Evolutionary conservation across 2,329 filamentous ascomycete genomes (phyloP), one percentile per base, ranked within the genome.

Genomic region (Coleophoma crateriformis): DNA sequence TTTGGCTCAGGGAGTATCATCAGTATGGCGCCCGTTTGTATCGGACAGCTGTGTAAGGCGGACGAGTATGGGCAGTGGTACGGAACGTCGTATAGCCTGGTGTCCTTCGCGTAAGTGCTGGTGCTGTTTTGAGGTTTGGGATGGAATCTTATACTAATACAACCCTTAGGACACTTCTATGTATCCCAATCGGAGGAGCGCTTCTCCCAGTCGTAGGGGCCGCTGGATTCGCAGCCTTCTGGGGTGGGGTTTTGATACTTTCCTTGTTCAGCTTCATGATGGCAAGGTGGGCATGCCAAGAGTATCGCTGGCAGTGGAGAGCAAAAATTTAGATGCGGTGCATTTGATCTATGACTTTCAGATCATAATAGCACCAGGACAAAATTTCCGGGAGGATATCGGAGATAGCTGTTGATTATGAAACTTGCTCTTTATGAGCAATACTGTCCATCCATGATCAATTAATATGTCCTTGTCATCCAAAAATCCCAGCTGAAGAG

Each of bases 1-100:
- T 63, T 63, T 38, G 61, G 61, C 3, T 56, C 52, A 33, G 62
- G 61, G 10, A 60, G 60, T 33, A 58, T 63, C 37, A 61, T 64
- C 17, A 58, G 53, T 37, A 58, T 62, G 54, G 58, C 59, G 2
- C 61, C 62, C 0, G 59, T 64, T 0, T 64, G 61, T 46, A 46
- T 64, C 3, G 61, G 60, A 0, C 57, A 61, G 35, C 50, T 64
- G 6, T 64, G 62, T 47, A 56, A 57, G 13, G 58, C 58, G 2
- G 57, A 59, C 49, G 48, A 63, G 45, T 64, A 62, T 54, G 62
- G 58, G 1, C 54, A 58, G 15, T 64, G 50, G 33, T 64, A 60
- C 52, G 62, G 61, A 2, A 64, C 60, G 15, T 54, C 49, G 12
- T 63, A 64, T 47, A 51, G 50, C 4, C 45, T 60, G 4, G 62